Evolutionary conservation across 2,329 filamentous ascomycete species (phyloP).

Genomic region (Aspergillus felis): DNA sequence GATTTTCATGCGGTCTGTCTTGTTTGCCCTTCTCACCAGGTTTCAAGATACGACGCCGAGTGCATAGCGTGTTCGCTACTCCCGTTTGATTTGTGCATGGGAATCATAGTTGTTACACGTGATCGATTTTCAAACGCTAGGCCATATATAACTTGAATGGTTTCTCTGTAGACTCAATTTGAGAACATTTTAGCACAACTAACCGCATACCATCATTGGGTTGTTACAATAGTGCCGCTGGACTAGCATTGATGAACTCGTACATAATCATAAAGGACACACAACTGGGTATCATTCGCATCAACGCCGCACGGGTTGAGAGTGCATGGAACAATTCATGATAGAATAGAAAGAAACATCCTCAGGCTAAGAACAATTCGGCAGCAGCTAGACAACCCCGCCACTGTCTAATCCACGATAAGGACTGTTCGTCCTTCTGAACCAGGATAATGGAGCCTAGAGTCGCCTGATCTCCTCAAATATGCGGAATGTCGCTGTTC

Average conservation of each 20-base stretch:
- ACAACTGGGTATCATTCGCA: slow-evolving; percentile 21
- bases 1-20: not conserved
- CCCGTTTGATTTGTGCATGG: not conserved
- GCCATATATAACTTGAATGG: too few relatives aligned
- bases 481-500: slow-evolving; percentile 23
- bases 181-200: too few relatives aligned
- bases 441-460: slow-evolving; percentile 14
- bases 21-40: not conserved
- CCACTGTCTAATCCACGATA: slow-evolving; percentile 24
- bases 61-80: not conserved
- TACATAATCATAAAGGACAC: slow-evolving; percentile 11
- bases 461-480: slow-evolving; percentile 19
- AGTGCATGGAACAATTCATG: not conserved
- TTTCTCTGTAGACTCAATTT: too few relatives aligned
- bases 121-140: too few relatives aligned
- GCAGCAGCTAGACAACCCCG: not conserved
- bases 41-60: not conserved
- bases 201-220: too few relatives aligned
- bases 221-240: not conserved
- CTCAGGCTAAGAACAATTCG: not conserved
- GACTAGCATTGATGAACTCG: slow-evolving; percentile 1
- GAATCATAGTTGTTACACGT: not conserved
- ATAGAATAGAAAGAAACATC: not conserved
- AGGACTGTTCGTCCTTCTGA: slow-evolving; percentile 21
- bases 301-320: not conserved